Conservation (phyloP, 1,284 basidiomycete species). For the Apiotrichum mycotoxinovorans region DNA sequence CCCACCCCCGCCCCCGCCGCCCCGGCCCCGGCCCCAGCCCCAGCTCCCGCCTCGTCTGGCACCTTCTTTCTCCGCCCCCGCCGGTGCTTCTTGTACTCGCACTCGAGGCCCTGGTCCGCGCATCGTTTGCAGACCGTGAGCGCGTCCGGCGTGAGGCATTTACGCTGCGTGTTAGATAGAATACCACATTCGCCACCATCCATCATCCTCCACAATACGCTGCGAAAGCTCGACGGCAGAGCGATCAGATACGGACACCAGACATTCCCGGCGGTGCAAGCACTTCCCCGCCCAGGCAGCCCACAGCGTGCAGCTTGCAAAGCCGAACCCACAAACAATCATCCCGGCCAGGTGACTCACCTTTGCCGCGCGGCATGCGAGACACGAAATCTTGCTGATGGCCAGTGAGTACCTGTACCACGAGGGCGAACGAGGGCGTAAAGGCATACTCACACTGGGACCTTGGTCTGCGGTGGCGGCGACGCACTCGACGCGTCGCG, state of each 20-base stretch:
- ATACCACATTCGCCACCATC: no score
- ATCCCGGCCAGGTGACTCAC: conserved; percentile 13
- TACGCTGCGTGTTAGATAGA: conserved; percentile 18
- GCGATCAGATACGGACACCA: no score
- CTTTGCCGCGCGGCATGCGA: conserved; percentile 30
- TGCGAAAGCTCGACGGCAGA: no score
- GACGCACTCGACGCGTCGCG: background rate
- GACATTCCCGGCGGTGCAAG: no score
- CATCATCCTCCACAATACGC: no score
- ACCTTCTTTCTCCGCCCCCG: conserved; percentile 25
- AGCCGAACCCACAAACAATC: no score
- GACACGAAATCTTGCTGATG: conserved; percentile 24
- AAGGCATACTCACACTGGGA: conserved; percentile 7
- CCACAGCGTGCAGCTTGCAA: background rate
- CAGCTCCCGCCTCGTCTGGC: background rate
- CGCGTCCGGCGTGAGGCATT: conserved; percentile 27
- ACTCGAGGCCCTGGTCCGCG: conserved; percentile 22
- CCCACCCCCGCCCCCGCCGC: no score
- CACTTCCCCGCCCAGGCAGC: no score
- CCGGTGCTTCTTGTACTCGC: conserved; percentile 31
- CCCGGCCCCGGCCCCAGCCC: no score
- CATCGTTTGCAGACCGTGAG: conserved; percentile 27
- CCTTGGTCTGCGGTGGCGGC: conserved; percentile 4
- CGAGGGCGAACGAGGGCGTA: background rate
- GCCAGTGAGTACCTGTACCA: background rate